Base-by-base conservation (phyloP, 805 yeast genomes). In the Diddensiella transvaalensis region DNA sequence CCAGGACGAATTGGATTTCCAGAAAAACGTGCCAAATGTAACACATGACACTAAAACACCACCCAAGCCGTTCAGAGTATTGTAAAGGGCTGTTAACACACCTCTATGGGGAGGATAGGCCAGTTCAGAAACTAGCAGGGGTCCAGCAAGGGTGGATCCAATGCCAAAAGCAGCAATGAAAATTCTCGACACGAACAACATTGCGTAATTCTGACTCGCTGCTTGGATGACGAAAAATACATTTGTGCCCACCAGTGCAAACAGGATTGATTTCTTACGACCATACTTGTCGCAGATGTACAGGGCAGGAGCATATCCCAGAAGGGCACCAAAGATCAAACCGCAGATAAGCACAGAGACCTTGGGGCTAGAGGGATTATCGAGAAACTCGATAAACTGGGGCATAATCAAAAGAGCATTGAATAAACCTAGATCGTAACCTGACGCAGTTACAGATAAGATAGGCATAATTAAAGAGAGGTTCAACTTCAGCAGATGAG, bases 1-100 rank as follows among this genome's bases (percentile, higher is more conserved):
- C 42, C 75, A 68, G 2, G 61, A 52, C n/a, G 48, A 29, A 40
- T 44, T 46, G 35, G 49, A 37, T 23, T 22, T 26, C 43, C 43
- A 40, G 38, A 60, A 78, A 82, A 30, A 24, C 29, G 82, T 71
- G 26, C 89, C 90, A 62, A 77, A 83, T 62, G 82, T 85, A 50
- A 82, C 69, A 85, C 87, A 82, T 67, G 83, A 83, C 15, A 90
- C 87, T 60, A 84, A 71, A 58, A 83, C 74, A 35, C 88, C 82
- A 61, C 93, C 91, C 41, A 82, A 70, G 22, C 81, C 80, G 58
- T 83, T 79, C 32, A 80, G 74, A 24, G 85, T 87, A 87, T 78
- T 78, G 63, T 48, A 51, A 6, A 51, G 21, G 10, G 52, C 43
- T 3, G 48, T 48, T 13, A 45, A 3, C 11, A 38, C 40, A 22